Evolutionary conservation across 2,329 filamentous ascomycete genomes (phyloP), one percentile per base, ranked within the genome.

Genomic region (Fusarium temperatum): DNA sequence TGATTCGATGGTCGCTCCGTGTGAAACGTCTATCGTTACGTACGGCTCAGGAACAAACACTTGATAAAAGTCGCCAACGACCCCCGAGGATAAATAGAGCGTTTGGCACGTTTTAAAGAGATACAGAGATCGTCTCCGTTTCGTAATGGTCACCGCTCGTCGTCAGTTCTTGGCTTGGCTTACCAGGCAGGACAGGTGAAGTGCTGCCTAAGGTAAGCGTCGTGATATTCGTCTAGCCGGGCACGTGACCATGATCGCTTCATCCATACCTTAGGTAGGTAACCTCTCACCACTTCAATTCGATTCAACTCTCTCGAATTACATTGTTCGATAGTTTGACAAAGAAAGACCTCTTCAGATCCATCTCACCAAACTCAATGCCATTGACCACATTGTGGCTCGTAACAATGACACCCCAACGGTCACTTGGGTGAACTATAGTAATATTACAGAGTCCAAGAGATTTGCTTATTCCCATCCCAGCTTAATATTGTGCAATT

Each of bases 131-230:
- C 24, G 71, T 48, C 58, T 62, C 28, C 39, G 54, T 71, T 58
- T 66, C 54, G 58, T 55, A 63, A 62, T 62, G 48, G 41, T 56
- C 66, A 72, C 59, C 38, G 55, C 24, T 70, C 30, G 66, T 72
- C 68, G 68, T 67, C 58, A 66, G 66, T 72, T 76, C 59, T 77
- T 61, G 50, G 67, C 74, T 77, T 63, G 56, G 64, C 69, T 72
- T 63, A 74, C 75, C 64, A 74, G 72, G 63, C 64, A 74, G 72
- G 63, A 56, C 60, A 61, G 51, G 35, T 60, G 60, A 73, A 73
- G 76, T 78, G 76, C 74, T 78, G 76, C 76, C 76, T 78, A 78
- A 75, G 70, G 67, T 74, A 75, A 76, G 68, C 75, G 63, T 75
- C 58, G 60, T 66, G 63, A 77, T 73, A 48, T 68, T 64, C 61